Base-by-base conservation (phyloP, 2,329 filamentous ascomycete species). In the Cadophora gregata region DNA sequence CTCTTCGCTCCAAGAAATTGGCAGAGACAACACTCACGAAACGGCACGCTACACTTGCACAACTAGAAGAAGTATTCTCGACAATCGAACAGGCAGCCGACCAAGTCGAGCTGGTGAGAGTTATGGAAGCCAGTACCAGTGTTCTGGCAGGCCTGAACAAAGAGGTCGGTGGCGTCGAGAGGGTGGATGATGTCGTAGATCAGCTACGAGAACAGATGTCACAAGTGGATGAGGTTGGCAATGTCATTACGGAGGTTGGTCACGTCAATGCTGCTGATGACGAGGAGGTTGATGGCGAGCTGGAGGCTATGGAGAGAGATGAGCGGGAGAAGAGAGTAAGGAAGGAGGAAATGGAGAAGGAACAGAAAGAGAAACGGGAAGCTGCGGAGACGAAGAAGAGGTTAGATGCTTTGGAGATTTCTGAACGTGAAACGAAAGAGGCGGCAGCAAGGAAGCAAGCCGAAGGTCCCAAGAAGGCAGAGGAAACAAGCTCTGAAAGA, bases 41-140 rank as follows among this genome's bases (percentile, higher is more conserved):
- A 70, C 88, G 94, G 14, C 87, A 90, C 33, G 88, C 89, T 9
- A 92, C 92, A 0, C 85, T 97, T 1, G 82, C 84, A 50, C 93
- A 97, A 78, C 85, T 99, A 1, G 93, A 98, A 79, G 88, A 92
- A 69, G 89, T 96, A 0, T 91, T 93, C 63, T 79, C 84, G n/a
- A 91, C 90, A 75, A 92, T 99, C 62, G 90, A 97, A 77, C 89
- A 95, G 78, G 96, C 96, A 0, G 85, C 88, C 0, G 92, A 94
- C 78, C 92, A 97, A 70, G 88, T 96, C 9, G 90, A 93, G 73
- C 86, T 97, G 16, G 88, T 98, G 9, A 86, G 86, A 67, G 90
- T 93, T 6, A 94, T 99, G 90, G 88, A 93, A 75, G 86, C 89
- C 19, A 93, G 92, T 69, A 87, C 90, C 0, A 85, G 84, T 38